Conservation (phyloP, 768 basidiomycete species). For the Leccinum incarnatum region DNA sequence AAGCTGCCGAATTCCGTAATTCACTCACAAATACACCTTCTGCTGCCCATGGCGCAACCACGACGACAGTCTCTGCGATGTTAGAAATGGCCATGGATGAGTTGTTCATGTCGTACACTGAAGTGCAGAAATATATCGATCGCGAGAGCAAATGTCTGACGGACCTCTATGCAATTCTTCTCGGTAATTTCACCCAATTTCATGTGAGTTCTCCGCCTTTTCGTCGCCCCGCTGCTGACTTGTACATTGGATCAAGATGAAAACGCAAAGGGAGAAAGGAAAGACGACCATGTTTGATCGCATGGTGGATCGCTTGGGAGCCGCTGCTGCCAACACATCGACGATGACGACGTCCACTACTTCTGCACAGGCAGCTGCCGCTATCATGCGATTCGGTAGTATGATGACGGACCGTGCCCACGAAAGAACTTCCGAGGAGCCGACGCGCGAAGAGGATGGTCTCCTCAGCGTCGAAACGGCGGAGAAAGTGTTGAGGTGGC, state of each 20-base stretch:
- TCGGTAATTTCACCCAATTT: slow-evolving; percentile 78
- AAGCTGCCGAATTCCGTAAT: slow-evolving; percentile 58
- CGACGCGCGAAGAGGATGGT: slow-evolving; percentile 79
- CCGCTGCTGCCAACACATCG: slow-evolving; percentile 65
- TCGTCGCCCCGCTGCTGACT: slow-evolving; percentile 6
- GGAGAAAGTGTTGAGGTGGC: slow-evolving; percentile 94
- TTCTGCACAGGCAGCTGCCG: slow-evolving; percentile 83
- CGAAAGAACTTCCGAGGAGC: slow-evolving; percentile 63
- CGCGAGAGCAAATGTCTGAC: slow-evolving; percentile 82
- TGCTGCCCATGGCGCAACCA: slow-evolving; percentile 40
- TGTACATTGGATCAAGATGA: slow-evolving; percentile 39
- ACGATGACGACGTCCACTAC: slow-evolving; percentile 59
- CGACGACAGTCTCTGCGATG: slow-evolving; percentile 68
- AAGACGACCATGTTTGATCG: slow-evolving; percentile 86
- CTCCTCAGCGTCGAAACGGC: slow-evolving; percentile 69
- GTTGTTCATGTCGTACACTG: slow-evolving; percentile 90
- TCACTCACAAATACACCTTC: slow-evolving; percentile 44
- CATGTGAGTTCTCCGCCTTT: slow-evolving; percentile 54
- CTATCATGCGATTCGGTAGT: slow-evolving; percentile 88
- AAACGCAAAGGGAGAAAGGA: slow-evolving; percentile 51
- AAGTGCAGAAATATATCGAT: slow-evolving; percentile 89
- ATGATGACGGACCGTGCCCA: slow-evolving; percentile 52
- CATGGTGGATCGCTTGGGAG: slow-evolving; percentile 81
- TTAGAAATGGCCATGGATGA: slow-evolving; percentile 97
- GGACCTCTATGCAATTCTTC: slow-evolving; percentile 70